Evolutionary conservation across 2,329 filamentous ascomycete species (phyloP), one percentile per base, ranked within the genome.

Genomic region (Diaporthe sp.): DNA sequence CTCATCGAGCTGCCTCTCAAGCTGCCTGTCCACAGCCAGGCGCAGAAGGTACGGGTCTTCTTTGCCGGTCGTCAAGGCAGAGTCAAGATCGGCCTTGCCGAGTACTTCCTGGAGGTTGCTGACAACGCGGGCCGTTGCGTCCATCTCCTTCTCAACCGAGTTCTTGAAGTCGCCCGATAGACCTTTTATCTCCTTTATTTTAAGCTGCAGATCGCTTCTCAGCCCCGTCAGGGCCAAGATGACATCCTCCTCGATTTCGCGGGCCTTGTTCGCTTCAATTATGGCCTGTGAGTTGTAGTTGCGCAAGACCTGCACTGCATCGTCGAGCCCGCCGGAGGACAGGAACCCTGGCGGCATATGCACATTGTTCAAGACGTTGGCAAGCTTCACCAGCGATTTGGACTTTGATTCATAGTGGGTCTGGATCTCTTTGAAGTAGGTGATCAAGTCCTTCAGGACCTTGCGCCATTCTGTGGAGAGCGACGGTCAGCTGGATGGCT

Each of bases 151-250:
- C 37, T 98, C 95, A 13, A 99, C 95, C 0, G 93, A 94, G 82
- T 98, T 99, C 86, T 98, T 98, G 86, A 99, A 99, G 84, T 99
- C 97, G 22, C 95, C 94, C 8, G 95, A 94, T 22, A 99, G 87
- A 79, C 92, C 93, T 86, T 98, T 98, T 86, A 99, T 99, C 85
- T 99, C 97, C 85, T 98, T 99, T 84, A 98, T 98, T 87, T 99
- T 99, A 83, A 97, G 95, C 77, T 94, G 94, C 25, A 99, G 88
- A 83, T 99, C 97, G 81, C 92, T 96, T 75, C 97, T 89, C 72
- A 99, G 87, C 1, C 95, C 95, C 2, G 93, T 95, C 74, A 99
- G 88, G 71, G 96, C 95, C 70, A 94, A 88, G 78, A 98, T 95
- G 62, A 99, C 95, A 81, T 98, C 96, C 77, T 93, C 92, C 82